phyloP scores from a whole-genome alignment of 805 yeast species.

The Wickerhamiella australiensis region DNA sequence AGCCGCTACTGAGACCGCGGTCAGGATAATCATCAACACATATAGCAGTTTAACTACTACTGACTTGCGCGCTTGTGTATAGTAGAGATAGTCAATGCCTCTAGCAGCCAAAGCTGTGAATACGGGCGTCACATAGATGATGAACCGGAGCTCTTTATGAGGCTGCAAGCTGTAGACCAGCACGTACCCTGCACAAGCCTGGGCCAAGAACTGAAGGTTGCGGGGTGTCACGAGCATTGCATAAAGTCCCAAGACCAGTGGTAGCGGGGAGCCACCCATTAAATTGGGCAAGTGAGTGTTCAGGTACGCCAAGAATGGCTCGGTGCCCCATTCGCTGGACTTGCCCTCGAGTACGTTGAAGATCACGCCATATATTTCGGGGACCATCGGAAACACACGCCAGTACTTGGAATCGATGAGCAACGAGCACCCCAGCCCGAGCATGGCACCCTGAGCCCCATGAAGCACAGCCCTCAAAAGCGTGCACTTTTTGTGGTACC shows the following conservation, averaged over 20 bases:
- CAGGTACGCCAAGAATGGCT: slow-evolving; percentile 63
- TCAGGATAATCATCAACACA: slow-evolving; percentile 22
- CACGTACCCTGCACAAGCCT: slow-evolving; percentile 46
- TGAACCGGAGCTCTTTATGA: slow-evolving; percentile 91
- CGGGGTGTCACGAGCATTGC: slow-evolving; percentile 16
- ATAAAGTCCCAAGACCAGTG: slow-evolving; percentile 36
- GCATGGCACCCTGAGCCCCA: slow-evolving; percentile 37
- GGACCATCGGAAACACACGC: slow-evolving; percentile 42
- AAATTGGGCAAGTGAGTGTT: slow-evolving; percentile 37
- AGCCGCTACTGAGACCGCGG: slow-evolving; percentile 26
- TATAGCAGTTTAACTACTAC: not conserved
- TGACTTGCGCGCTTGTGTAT: slow-evolving; percentile 14
- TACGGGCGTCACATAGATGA: slow-evolving; percentile 62
- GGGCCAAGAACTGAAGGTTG: slow-evolving; percentile 35
- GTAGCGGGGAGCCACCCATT: slow-evolving; percentile 26
- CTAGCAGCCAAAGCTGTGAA: slow-evolving; percentile 50
- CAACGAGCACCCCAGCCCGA: slow-evolving; percentile 40
- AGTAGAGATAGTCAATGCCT: slow-evolving; percentile 13
- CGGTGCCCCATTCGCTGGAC: slow-evolving; percentile 71
- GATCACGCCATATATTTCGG: slow-evolving; percentile 61
- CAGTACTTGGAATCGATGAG: slow-evolving; percentile 68
- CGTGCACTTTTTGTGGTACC: slow-evolving; percentile 33
- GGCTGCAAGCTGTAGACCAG: slow-evolving; percentile 63
- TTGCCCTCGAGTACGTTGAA: slow-evolving; percentile 72
- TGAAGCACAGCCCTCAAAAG: slow-evolving; percentile 25